phyloP scores from a whole-genome alignment of 2,329 filamentous ascomycete species.

The Aspergillus fructus region DNA sequence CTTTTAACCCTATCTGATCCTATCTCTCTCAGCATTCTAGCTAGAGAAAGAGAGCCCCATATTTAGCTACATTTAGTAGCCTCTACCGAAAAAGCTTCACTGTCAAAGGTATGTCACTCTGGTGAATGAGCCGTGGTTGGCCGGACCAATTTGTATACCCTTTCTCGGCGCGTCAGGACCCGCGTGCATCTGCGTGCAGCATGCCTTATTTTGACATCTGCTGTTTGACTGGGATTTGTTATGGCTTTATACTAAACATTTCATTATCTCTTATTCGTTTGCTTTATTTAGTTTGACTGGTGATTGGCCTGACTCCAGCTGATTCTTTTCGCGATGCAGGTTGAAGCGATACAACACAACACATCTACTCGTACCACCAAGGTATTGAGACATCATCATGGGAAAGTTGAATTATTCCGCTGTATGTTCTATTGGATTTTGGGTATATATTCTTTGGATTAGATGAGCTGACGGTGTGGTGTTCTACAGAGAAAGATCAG shows the following conservation, averaged over 20 bases:
- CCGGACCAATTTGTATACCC: background rate
- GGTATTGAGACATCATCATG: slow-evolving; percentile 25
- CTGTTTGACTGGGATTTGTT: background rate
- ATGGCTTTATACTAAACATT: background rate
- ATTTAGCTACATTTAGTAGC: too few relatives aligned
- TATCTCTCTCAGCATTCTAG: background rate
- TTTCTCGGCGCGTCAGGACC: background rate
- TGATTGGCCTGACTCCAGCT: background rate
- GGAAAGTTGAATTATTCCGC: slow-evolving; percentile 41
- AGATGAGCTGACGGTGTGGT: slow-evolving; percentile 16
- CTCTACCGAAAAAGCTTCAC: background rate
- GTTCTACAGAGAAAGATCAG: slow-evolving; percentile 42
- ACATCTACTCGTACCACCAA: background rate
- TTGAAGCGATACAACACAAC: background rate
- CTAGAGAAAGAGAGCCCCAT: background rate
- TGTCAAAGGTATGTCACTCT: background rate
- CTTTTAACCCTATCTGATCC: background rate
- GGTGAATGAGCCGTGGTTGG: background rate
- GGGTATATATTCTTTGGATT: background rate
- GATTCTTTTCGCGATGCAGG: background rate
- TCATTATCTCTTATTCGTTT: background rate
- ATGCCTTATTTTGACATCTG: background rate
- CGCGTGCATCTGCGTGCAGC: background rate
- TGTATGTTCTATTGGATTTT: slow-evolving; percentile 25
- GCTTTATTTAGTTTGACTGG: background rate